Evolutionary conservation across 208 protist species (phyloP).

Genomic region (Naegleria lovaniensis): DNA sequence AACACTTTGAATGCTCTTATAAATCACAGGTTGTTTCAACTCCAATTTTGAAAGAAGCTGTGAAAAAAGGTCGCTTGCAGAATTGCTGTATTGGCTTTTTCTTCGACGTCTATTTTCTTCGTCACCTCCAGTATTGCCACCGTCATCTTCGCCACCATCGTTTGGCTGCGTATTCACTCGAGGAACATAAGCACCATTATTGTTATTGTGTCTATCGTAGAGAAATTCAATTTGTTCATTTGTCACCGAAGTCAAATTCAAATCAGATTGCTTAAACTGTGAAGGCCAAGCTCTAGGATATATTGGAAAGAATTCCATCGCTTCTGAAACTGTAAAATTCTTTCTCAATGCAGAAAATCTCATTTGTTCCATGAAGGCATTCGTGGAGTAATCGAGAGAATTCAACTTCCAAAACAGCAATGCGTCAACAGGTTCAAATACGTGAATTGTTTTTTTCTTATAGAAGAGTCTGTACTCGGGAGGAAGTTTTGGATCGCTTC

Average conservation of each 20-base stretch:
- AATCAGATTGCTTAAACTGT: background rate
- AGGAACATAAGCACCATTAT: background rate
- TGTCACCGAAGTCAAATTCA: background rate
- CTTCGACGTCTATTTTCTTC: background rate
- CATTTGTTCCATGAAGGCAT: background rate
- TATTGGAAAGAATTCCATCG: background rate
- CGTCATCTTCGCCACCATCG: background rate
- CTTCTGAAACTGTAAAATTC: background rate
- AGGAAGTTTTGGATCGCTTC: background rate
- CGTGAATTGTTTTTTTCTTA: background rate
- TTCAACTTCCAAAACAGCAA: background rate
- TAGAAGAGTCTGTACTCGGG: background rate
- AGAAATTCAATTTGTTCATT: background rate
- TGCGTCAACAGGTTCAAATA: background rate
- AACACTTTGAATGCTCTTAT: background rate
- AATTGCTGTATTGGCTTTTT: too few relatives aligned
- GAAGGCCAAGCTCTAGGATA: background rate
- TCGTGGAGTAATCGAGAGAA: background rate
- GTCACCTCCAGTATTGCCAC: background rate
- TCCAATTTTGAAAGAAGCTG: background rate
- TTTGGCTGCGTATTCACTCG: background rate
- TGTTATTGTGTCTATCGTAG: background rate
- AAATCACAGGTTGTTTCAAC: background rate
- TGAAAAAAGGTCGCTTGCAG: too few relatives aligned
- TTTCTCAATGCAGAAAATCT: background rate